Evolutionary conservation across 208 protist genomes (phyloP).

Genomic region (Wallacemonas sp.): DNA sequence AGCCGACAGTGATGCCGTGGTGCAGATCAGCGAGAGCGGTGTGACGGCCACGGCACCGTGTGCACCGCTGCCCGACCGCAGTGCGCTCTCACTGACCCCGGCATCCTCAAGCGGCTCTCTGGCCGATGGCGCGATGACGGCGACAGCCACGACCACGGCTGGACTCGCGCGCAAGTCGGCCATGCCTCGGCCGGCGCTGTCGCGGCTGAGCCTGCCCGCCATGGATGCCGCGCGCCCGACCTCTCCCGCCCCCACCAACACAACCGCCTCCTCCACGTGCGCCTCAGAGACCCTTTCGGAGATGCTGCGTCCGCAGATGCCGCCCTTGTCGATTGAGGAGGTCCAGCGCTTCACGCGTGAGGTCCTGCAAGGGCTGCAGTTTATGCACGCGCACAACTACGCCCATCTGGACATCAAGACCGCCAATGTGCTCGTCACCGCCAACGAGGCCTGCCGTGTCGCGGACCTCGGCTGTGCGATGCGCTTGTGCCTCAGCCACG

Average conservation of each 20-base stretch:
- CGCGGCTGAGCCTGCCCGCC: neutral
- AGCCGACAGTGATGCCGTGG: constrained; percentile 12
- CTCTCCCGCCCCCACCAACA: neutral
- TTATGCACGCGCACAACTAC: constrained; percentile 83
- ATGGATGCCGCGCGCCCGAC: neutral
- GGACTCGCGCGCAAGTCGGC: no score
- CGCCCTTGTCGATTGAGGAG: constrained; percentile 59
- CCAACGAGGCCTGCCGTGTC: constrained; percentile 76
- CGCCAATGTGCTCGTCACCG: constrained; percentile 85
- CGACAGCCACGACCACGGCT: neutral
- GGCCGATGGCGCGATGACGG: neutral
- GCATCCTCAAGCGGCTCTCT: constrained; percentile 1
- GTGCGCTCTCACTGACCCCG: neutral
- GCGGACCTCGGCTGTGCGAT: constrained; percentile 93
- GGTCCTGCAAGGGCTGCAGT: constrained; percentile 73
- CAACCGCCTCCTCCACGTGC: constrained; percentile 24
- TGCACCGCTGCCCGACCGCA: neutral
- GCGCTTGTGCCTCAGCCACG: constrained; percentile 47
- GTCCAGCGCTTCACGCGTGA: constrained; percentile 70
- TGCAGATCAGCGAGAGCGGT: constrained; percentile 2
- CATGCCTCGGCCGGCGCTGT: neutral
- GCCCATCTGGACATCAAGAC: constrained; percentile 93
- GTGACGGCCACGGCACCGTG: constrained; percentile 7
- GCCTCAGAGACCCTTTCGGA: constrained; percentile 32
- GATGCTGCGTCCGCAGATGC: constrained; percentile 42